A percentile compares a stretch with the other conserved stretches of the same genome.
Evolutionary conservation across 331 rosid genomes (phyloP).

Genomic region (Malus hybrid): DNA sequence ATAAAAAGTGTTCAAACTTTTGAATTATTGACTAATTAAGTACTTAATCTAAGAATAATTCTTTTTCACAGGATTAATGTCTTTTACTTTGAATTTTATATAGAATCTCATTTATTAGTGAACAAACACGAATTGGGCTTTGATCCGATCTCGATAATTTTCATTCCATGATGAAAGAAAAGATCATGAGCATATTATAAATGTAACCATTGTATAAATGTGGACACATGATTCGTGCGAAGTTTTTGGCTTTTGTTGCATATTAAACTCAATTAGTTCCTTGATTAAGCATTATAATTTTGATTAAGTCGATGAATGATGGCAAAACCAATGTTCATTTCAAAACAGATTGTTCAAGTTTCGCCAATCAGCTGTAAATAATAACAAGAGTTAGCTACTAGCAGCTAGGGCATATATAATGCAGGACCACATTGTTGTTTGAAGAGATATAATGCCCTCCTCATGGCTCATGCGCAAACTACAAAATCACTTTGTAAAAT

Average conservation of each 20-base stretch:
- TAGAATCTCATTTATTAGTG: slow-evolving; percentile 4
- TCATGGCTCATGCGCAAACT: slow-evolving; percentile 12
- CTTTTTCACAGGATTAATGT: background rate
- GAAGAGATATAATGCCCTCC: slow-evolving; percentile 7
- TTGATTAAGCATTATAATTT: slow-evolving; percentile 14
- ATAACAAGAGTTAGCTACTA: background rate
- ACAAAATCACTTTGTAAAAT: background rate
- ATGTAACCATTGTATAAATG: background rate
- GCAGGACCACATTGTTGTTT: slow-evolving; percentile 52
- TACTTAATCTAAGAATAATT: slow-evolving; percentile 29
- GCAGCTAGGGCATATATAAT: background rate
- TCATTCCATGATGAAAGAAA: slow-evolving; percentile 14
- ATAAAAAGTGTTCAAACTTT: slow-evolving; percentile 21
- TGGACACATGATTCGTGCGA: slow-evolving; percentile 31
- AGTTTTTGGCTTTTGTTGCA: slow-evolving; percentile 40
- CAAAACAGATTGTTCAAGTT: background rate
- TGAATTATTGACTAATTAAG: slow-evolving; percentile 11
- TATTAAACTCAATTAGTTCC: slow-evolving; percentile 26
- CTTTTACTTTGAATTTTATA: slow-evolving; percentile 10
- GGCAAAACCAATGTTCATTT: slow-evolving; percentile 13
- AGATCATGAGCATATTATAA: slow-evolving; percentile 8
- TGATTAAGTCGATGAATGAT: slow-evolving; percentile 27
- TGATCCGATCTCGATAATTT: slow-evolving; percentile 18
- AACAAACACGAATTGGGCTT: slow-evolving; percentile 7
- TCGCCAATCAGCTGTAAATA: slow-evolving; percentile 7